Base-by-base conservation (phyloP, 1,284 basidiomycete genomes). In the Ustilago xerochloae region DNA sequence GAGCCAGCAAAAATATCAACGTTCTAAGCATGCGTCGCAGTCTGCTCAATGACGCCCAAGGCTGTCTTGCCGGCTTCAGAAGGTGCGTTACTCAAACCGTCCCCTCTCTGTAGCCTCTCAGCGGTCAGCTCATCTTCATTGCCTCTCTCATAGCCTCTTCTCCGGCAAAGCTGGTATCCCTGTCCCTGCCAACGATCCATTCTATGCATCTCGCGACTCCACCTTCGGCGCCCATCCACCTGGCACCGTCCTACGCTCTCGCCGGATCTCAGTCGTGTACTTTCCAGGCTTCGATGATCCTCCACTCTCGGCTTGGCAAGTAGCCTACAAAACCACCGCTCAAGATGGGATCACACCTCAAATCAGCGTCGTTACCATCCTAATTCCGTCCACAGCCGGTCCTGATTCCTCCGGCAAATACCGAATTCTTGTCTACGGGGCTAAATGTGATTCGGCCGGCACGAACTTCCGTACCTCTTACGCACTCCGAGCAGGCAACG, bases 191-290 rank as follows among this genome's bases (percentile, higher is more conserved):
- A 41, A 76, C 24, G 81, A 81, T 32, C 41, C 65, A 3, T 82
- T 81, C 70, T 82, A 82, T 66, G 45, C 32, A 15, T 46, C 48
- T 2, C 63, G 69, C n/a, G 36, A 53, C 16, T 26, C 38, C 22
- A 38, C 53, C 38, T 76, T 74, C 28, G 41, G 64, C 6, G 24
- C 63, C 0, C 46, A 57, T 1, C 28, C 48, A 22, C 56, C 58
- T 22, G 81, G 81, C 24, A 52, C 66, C 6, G 63, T 82, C 50
- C 49, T 82, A 1, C 62, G 74, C 1, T 72, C 68, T 2, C 65
- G 81, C 22, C 20, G 54, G 16, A 54, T 81, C 22, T 52, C 74
- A 12, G 53, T 78, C 13, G 48, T 63, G 43, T 68, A 73, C 28
- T 77, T 75, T 20, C 66, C 66, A 22, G 72, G 68, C 28, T 75